Evolutionary conservation across 768 basidiomycete species (phyloP), one percentile per base, ranked within the genome.

Genomic region (Russula earlei): DNA sequence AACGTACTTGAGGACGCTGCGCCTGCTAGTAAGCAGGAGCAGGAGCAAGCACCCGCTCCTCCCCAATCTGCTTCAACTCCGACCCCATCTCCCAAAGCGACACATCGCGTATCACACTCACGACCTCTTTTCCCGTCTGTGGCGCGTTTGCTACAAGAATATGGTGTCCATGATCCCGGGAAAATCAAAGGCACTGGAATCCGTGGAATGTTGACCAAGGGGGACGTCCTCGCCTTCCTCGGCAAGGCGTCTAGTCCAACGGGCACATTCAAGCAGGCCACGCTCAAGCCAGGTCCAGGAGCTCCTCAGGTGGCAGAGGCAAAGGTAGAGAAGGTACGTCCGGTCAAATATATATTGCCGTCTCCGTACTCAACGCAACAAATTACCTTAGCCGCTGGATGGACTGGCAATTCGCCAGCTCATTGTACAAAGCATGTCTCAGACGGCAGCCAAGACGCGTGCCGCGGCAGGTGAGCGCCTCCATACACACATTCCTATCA

Each of bases 131-230:
- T 97, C 73, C 95, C 95, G 7, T 95, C 92, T 33, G 95, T 98
- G 2, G 71, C 83, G 41, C 86, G 94, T 53, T 76, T 93, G 47
- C 76, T 95, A 15, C 69, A 79, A n/a, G 77, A 87, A 58, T 69
- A 88, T 64, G 64, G 68, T 48, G 72, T 92, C 60, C 64, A 72
- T 5, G 76, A 84, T 59, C 71, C 80, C 22, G 79, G 80, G 49
- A 73, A 75, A 53, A 87, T 99, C 67, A 85, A 84, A 60, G 93
- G 88, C 6, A 95, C 92, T 2, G 95, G 95, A 47, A 75, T 89
- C 50, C 79, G 88, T 36, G 95, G 96, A 14, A 94, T 93, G 86
- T 69, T 98, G 58, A 98, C 94, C 46, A 97, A 97, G 69, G 96
- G 96, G 11, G 95, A 99, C 66, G 85, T 98, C 1, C 77, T 99